A percentile compares a stretch with the other conserved stretches of the same genome.
These are phyloP conservation scores for Cyberlindnera subsufficiens DNA, from an alignment of 805 yeast species.

Conservation along the genomic window DNA sequence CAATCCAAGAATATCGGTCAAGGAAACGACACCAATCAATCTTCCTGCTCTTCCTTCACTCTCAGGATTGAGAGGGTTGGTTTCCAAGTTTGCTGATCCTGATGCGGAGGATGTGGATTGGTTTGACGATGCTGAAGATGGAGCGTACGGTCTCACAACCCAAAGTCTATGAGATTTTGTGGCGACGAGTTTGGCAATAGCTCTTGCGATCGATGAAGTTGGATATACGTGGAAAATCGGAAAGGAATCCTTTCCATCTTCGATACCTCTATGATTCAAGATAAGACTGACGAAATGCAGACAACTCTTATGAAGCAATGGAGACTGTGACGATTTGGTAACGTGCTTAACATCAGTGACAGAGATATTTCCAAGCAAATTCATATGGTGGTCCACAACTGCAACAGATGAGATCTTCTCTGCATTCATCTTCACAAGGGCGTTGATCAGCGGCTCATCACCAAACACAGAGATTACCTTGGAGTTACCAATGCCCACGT, in stretches of 20 bases:
- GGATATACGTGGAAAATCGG: slow-evolving; percentile 93
- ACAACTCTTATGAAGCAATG: slow-evolving; percentile 74
- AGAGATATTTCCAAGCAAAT: slow-evolving; percentile 85
- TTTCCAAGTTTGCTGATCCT: slow-evolving; percentile 3
- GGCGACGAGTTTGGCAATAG: slow-evolving; percentile 92
- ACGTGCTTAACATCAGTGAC: slow-evolving; percentile 91
- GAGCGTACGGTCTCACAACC: slow-evolving; percentile 61
- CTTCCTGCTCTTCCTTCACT: slow-evolving; percentile 64
- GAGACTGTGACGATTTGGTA: slow-evolving; percentile 81
- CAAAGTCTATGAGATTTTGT: slow-evolving; percentile 88
- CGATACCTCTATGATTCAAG: slow-evolving; percentile 81
- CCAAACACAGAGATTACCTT: slow-evolving; percentile 79
- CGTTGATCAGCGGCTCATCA: slow-evolving; percentile 83
- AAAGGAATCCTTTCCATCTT: slow-evolving; percentile 92
- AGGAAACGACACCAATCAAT: slow-evolving; percentile 83
- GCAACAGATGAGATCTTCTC: slow-evolving; percentile 88
- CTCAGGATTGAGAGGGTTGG: slow-evolving; percentile 26
- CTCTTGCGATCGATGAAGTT: slow-evolving; percentile 74
- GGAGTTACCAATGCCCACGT: slow-evolving; percentile 67
- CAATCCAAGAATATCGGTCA: slow-evolving; percentile 83
- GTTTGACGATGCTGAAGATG: slow-evolving; percentile 17
- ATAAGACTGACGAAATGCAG: slow-evolving; percentile 84
- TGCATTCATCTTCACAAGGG: slow-evolving; percentile 76
- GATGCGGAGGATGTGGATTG: slow-evolving; percentile 12
- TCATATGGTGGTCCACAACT: slow-evolving; percentile 73